Base-by-base conservation (phyloP, 2,329 filamentous ascomycete genomes). In the Ploettnerulaceae sp. region DNA sequence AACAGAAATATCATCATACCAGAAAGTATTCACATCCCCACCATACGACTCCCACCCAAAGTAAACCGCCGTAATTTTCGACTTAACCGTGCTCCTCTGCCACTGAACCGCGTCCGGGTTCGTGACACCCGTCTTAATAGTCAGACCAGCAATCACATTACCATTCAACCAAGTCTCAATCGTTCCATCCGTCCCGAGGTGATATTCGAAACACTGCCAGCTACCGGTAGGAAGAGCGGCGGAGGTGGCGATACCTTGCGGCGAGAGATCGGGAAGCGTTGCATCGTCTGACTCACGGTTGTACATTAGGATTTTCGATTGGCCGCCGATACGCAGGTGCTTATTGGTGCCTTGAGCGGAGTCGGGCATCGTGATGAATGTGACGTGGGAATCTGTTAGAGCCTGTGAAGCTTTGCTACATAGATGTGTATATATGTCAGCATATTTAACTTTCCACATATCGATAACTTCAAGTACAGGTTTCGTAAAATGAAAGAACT, bases 41-140 rank as follows among this genome's bases (percentile, higher is more conserved):
- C 76, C 75, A 54, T 82, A 82, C 4, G 72, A 75, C 68, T 82
- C 78, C 77, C 78, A 81, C 0, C 78, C 78, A 52, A 81, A 81
- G 64, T 81, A 78, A 21, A 81, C 66, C 6, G 60, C 76, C 0
- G 72, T 73, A 45, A 78, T 66, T 58, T 74, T 74, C 4, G 77
- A 76, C 59, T 69, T 74, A 47, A 69, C 60, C 25, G 52, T 61
- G 58, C 71, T 71, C 39, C 72, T 68, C 53, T 69, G 64, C 78
- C 78, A 81, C 57, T 74, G 71, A 1, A 61, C 69, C 2, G 70
- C 72, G 56, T 79, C 76, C 32, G 65, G 49, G 55, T 81, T 80
- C 29, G 67, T 61, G 1, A 49, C 41, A 15, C 50, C 52, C 4
- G 47, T 15, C 48, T 68, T 72, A 35, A 61, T 64, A 0, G 72